Evolutionary conservation across 495 filamentous ascomycete species (phyloP).

Genomic region (Pyronema domesticum): DNA sequence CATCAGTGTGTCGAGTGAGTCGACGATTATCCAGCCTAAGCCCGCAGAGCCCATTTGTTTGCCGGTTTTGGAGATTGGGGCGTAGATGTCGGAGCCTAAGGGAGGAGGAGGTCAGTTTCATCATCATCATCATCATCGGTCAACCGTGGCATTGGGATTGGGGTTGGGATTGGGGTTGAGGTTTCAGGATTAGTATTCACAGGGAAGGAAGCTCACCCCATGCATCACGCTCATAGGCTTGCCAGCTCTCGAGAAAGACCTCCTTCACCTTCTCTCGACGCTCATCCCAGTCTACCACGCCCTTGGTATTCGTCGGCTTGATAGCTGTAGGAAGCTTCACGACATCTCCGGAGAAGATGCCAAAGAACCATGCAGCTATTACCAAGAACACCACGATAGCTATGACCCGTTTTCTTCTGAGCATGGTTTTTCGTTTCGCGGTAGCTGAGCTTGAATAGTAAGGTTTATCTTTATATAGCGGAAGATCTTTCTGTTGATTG

Average conservation of each 20-base stretch:
- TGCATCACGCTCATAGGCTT: slow-evolving; percentile 77
- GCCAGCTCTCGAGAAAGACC: slow-evolving; percentile 76
- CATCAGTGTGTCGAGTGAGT: slow-evolving; percentile 90
- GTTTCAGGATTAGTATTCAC: neutral
- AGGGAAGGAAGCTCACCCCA: slow-evolving; percentile 49
- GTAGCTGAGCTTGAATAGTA: slow-evolving; percentile 46
- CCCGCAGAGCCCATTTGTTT: slow-evolving; percentile 64
- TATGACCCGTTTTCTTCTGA: slow-evolving; percentile 36
- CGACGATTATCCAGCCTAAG: slow-evolving; percentile 95
- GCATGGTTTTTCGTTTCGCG: slow-evolving; percentile 27
- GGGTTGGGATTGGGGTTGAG: neutral
- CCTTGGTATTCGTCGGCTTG: neutral
- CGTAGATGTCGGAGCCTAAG: slow-evolving; percentile 67
- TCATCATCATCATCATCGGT: neutral
- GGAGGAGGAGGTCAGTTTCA: neutral
- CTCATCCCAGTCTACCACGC: slow-evolving; percentile 45
- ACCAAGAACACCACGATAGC: slow-evolving; percentile 34
- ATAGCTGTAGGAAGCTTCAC: slow-evolving; percentile 6
- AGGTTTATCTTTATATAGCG: slow-evolving; percentile 98
- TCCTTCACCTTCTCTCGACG: slow-evolving; percentile 76
- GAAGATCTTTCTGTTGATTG: slow-evolving; percentile 44
- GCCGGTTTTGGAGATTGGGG: slow-evolving; percentile 63
- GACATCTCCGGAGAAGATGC: slow-evolving; percentile 29
- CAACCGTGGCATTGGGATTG: too few relatives aligned
- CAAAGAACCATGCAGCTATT: slow-evolving; percentile 39